phyloP scores from a whole-genome alignment of 805 yeast genomes.

The Candida methanosorbosa region DNA sequence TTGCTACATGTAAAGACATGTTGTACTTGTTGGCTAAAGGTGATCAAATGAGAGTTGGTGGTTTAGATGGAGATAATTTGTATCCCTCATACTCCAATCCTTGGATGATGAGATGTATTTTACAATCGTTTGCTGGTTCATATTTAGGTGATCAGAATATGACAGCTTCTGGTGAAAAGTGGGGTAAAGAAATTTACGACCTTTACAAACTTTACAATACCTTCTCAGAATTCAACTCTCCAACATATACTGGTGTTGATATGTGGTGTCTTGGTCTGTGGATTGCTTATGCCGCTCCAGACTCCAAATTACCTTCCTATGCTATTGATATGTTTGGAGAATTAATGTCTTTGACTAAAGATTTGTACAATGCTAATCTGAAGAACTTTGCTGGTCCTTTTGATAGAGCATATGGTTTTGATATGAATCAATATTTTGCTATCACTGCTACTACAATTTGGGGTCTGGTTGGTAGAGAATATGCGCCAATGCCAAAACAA shows the following conservation, averaged over 20 bases:
- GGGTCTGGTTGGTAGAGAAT: conserved; percentile 8
- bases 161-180: conserved; percentile 6
- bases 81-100: conserved; percentile 7
- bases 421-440: conserved; percentile 7
- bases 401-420: conserved; percentile 8
- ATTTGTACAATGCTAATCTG: conserved; percentile 7
- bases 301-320: conserved; percentile 3
- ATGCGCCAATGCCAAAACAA: conserved; percentile 7
- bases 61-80: conserved; percentile 6
- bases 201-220: conserved; percentile 5
- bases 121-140: conserved; percentile 6
- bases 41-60: conserved; percentile 8
- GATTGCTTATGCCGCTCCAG: conserved; percentile 6
- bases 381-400: conserved; percentile 9
- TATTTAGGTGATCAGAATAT: conserved; percentile 5
- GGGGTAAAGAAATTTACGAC: conserved; percentile 5
- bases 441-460: conserved; percentile 6
- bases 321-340: conserved; percentile 5
- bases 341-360: conserved; percentile 4
- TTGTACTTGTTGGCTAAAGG: conserved; percentile 5
- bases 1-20: conserved; percentile 4
- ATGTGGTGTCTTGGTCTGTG: conserved; percentile 8
- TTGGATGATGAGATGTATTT: conserved; percentile 8
- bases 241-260: conserved; percentile 9
- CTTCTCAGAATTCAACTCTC: conserved; percentile 10